Evolutionary conservation across 148 eudicot species (phyloP).

Genomic region (Dianthus caryophyllus): DNA sequence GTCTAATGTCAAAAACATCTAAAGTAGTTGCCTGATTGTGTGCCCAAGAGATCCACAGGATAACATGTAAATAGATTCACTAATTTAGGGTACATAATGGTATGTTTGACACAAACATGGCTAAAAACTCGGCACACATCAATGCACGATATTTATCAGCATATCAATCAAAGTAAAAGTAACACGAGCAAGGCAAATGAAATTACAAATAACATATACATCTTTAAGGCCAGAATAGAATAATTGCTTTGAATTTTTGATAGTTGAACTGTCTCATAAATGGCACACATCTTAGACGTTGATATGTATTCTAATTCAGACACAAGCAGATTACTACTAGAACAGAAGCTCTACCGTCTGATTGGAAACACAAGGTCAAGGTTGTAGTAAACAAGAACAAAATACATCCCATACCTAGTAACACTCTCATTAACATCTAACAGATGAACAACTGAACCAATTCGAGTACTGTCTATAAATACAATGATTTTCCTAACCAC

Average conservation of each 20-base stretch:
- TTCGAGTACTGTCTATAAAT: neutral
- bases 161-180: neutral
- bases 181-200: neutral
- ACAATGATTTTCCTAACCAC: neutral
- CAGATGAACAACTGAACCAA: neutral
- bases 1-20: neutral
- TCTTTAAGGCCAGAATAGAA: neutral
- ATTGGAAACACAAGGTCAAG: neutral
- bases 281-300: neutral
- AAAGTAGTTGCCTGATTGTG: neutral
- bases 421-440: neutral
- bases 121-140: neutral
- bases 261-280: neutral
- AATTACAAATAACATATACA: neutral
- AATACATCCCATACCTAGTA: neutral
- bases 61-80: neutral
- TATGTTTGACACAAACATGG: neutral
- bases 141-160: neutral
- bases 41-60: too few species aligned
- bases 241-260: neutral
- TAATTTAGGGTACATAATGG: neutral
- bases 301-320: neutral
- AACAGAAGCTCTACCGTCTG: neutral
- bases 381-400: neutral
- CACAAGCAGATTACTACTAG: neutral